Evolutionary conservation across 768 basidiomycete genomes (phyloP).

Genomic region (Mycena belliarum): DNA sequence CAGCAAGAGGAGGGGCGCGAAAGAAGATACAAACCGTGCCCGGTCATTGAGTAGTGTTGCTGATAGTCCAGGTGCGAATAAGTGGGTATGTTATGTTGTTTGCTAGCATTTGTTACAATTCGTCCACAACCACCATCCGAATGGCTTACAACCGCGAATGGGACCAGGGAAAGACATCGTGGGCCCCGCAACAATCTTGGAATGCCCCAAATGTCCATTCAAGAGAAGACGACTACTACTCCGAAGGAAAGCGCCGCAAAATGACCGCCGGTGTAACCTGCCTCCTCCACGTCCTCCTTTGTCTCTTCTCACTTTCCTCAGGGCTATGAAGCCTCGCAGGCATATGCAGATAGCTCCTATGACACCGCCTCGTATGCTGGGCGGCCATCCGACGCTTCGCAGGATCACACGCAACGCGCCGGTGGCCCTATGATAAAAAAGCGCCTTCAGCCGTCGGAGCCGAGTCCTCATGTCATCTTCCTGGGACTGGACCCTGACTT

Average conservation of each 20-base stretch:
- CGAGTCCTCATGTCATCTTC: constrained; percentile 93
- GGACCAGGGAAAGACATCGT: constrained; percentile 76
- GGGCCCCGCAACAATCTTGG: constrained; percentile 51
- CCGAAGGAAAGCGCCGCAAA: constrained; percentile 78
- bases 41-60: constrained; percentile 5
- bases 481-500: constrained; percentile 91
- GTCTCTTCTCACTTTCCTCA: constrained; percentile 26
- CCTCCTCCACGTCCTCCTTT: neutral
- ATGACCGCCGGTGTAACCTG: constrained; percentile 70
- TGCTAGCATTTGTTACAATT: constrained; percentile 30
- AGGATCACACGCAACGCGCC: constrained; percentile 51
- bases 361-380: constrained; percentile 33
- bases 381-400: constrained; percentile 30
- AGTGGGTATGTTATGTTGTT: too few species aligned
- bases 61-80: too few species aligned
- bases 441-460: constrained; percentile 79
- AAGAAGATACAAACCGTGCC: constrained; percentile 8
- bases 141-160: constrained; percentile 87
- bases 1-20: neutral
- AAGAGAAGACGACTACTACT: constrained; percentile 69
- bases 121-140: too few species aligned
- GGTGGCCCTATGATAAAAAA: constrained; percentile 60
- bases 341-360: constrained; percentile 44
- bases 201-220: constrained; percentile 43
- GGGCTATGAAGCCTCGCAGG: constrained; percentile 52